phyloP scores from a whole-genome alignment of 805 yeast genomes.

The Ogataea henricii region DNA sequence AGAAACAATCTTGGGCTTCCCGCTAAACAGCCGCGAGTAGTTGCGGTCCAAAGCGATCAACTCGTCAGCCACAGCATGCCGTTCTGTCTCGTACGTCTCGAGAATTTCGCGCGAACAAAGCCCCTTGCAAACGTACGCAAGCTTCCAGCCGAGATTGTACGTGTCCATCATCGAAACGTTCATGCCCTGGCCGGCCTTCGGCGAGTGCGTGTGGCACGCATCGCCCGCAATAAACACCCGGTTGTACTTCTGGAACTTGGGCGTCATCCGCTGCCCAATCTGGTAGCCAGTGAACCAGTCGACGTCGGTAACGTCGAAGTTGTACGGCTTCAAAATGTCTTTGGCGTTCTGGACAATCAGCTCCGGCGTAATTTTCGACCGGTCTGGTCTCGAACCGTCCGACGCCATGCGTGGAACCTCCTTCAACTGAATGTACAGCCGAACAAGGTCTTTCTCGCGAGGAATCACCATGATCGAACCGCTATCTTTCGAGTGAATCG shows the following conservation, averaged over 20 bases:
- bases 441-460: conserved; percentile 35
- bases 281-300: conserved; percentile 38
- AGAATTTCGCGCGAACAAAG: conserved; percentile 29
- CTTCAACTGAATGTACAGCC: conserved; percentile 36
- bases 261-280: conserved; percentile 63
- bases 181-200: conserved; percentile 92
- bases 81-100: conserved; percentile 35
- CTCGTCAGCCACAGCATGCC: conserved; percentile 35
- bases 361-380: conserved; percentile 38
- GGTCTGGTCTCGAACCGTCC: conserved; percentile 28
- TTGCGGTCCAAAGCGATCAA: conserved; percentile 36
- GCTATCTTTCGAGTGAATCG: conserved; percentile 34
- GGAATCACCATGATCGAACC: conserved; percentile 40
- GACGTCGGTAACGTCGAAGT: conserved; percentile 30
- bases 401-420: conserved; percentile 22
- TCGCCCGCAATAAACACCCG: conserved; percentile 73
- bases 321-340: conserved; percentile 27
- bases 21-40: conserved; percentile 33
- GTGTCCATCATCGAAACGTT: conserved; percentile 51
- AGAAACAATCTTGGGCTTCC: conserved; percentile 30
- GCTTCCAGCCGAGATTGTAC: conserved; percentile 35
- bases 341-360: conserved; percentile 29
- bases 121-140: conserved; percentile 36
- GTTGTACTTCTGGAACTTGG: conserved; percentile 22
- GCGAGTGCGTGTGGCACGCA: conserved; percentile 94